Percentiles rank a stretch among this genome's conserved stretches.
Conservation (phyloP, 2,329 filamentous ascomycete species). For the Cladophialophora chaetospira region DNA sequence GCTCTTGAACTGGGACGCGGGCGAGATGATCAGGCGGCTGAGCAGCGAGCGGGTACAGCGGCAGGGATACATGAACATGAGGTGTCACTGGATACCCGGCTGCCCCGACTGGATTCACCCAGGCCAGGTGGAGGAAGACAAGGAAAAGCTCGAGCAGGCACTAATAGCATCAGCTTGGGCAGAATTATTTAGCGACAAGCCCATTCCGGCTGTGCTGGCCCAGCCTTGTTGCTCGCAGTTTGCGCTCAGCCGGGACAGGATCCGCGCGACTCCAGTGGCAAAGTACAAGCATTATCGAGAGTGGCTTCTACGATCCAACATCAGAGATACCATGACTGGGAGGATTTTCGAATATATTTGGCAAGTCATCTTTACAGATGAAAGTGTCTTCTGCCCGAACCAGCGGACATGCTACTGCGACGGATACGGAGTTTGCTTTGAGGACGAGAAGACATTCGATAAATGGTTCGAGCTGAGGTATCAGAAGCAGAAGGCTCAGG, state of each 20-base stretch:
- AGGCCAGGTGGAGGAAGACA: constrained; percentile 40
- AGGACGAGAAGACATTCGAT: constrained; percentile 51
- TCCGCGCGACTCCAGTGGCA: constrained; percentile 55
- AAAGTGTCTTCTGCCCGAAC: constrained; percentile 46
- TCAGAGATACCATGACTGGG: constrained; percentile 59
- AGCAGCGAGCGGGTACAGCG: constrained; percentile 54
- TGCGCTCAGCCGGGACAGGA: constrained; percentile 60
- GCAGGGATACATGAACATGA: constrained; percentile 62
- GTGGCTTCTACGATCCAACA: constrained; percentile 61
- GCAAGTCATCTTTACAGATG: constrained; percentile 62
- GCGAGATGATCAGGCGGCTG: constrained; percentile 53
- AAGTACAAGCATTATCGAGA: constrained; percentile 61
- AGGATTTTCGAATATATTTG: constrained; percentile 66
- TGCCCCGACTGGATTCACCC: constrained; percentile 62
- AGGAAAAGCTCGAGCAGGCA: constrained; percentile 50
- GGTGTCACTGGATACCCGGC: constrained; percentile 60
- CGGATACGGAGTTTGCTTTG: constrained; percentile 64
- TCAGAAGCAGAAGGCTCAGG: constrained; percentile 44
- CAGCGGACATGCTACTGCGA: constrained; percentile 65
- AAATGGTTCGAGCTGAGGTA: constrained; percentile 52
- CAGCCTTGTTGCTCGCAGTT: constrained; percentile 68
- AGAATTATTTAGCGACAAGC: constrained; percentile 49
- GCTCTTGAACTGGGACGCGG: constrained; percentile 53
- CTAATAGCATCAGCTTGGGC: constrained; percentile 51
- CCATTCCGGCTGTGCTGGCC: constrained; percentile 53